These are phyloP conservation scores for Spencermartinsiella europaea DNA, from an alignment of 805 yeast genomes.

Conservation along the genomic window DNA sequence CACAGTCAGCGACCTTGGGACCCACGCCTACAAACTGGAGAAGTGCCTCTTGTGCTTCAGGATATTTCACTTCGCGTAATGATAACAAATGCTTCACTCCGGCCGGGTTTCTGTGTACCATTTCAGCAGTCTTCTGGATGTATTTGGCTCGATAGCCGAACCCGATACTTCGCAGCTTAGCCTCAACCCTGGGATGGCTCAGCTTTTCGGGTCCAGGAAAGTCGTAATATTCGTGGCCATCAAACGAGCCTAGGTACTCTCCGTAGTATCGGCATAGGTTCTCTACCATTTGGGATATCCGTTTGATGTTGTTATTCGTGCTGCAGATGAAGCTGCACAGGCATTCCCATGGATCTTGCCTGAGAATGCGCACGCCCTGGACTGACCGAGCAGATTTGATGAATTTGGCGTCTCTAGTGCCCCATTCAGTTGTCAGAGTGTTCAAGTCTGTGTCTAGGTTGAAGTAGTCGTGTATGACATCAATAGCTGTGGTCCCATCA, in stretches of 20 bases:
- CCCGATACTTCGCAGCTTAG: constrained; percentile 39
- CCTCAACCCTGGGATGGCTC: constrained; percentile 39
- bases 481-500: constrained; percentile 32
- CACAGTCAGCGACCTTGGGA: constrained; percentile 97
- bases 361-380: constrained; percentile 73
- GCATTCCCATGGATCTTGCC: constrained; percentile 98
- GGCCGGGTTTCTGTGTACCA: constrained; percentile 38
- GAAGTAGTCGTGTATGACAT: constrained; percentile 61
- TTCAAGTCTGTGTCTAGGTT: constrained; percentile 53
- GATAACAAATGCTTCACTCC: constrained; percentile 26
- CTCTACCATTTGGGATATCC: constrained; percentile 91
- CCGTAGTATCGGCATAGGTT: constrained; percentile 70
- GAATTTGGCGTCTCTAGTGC: constrained; percentile 47
- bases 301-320: constrained; percentile 89
- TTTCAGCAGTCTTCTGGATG: constrained; percentile 68
- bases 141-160: constrained; percentile 94
- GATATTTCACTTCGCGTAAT: constrained; percentile 45
- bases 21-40: constrained; percentile 82
- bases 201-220: constrained; percentile 68
- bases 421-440: constrained; percentile 59
- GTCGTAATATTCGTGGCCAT: constrained; percentile 54
- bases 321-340: constrained; percentile 87
- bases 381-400: constrained; percentile 34
- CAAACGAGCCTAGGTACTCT: constrained; percentile 45
- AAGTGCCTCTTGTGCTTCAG: constrained; percentile 52